Evolutionary conservation across 2,329 filamentous ascomycete genomes (phyloP).

Genomic region (Coleophoma crateriformis): DNA sequence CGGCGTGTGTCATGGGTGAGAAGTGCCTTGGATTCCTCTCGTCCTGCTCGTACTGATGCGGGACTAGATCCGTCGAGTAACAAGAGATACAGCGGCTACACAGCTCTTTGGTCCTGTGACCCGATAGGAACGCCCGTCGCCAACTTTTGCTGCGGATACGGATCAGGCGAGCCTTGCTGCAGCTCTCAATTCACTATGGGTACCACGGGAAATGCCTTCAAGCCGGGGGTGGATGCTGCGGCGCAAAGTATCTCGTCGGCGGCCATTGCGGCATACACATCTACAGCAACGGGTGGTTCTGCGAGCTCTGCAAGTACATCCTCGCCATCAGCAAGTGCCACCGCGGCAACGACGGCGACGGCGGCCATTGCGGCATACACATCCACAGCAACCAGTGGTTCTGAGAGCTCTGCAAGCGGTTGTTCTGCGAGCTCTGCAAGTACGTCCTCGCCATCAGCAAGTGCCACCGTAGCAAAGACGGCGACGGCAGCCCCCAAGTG

Average conservation of each 20-base stretch:
- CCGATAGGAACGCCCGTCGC: conserved; percentile 1
- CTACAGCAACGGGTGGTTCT: background rate
- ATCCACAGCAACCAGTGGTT: background rate
- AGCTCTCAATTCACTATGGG: conserved; percentile 5
- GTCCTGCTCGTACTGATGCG: no score
- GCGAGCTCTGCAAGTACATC: background rate
- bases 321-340: background rate
- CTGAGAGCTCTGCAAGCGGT: no score
- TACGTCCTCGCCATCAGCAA: background rate
- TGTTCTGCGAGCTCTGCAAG: no score
- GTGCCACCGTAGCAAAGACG: background rate
- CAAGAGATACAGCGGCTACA: background rate
- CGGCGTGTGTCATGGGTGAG: conserved; percentile 9
- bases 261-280: conserved; percentile 1
- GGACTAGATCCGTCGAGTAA: conserved; percentile 9
- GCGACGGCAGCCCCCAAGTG: background rate
- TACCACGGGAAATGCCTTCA: conserved; percentile 7
- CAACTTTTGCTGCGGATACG: conserved; percentile 8
- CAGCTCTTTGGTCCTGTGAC: conserved; percentile 9
- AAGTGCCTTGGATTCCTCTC: background rate
- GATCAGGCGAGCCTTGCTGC: conserved; percentile 6
- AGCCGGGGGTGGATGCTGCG: conserved; percentile 7
- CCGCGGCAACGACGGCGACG: background rate
- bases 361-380: background rate
- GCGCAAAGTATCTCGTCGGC: conserved; percentile 2